phyloP scores from a whole-genome alignment of 1,284 basidiomycete species.

The Malassezia furfur region DNA sequence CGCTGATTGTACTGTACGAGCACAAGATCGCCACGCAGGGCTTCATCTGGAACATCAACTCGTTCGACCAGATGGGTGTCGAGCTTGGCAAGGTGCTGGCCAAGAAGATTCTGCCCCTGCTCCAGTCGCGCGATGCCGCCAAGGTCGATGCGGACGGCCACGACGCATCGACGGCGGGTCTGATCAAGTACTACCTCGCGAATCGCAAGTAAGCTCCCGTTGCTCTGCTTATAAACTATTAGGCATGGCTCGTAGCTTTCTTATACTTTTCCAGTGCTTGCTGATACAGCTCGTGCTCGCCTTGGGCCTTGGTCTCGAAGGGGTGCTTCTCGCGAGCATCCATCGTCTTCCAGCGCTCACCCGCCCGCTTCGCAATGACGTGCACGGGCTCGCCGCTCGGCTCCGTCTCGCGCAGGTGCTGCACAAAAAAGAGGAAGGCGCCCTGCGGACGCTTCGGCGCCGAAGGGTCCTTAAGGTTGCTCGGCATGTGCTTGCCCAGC shows the following conservation, averaged over 20 bases:
- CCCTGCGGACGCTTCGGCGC: conserved; percentile 34
- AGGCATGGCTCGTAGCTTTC: background rate
- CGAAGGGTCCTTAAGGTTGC: conserved; percentile 29
- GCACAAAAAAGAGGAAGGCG: conserved; percentile 37
- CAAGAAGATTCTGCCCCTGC: conserved; percentile 83
- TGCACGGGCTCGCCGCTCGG: conserved; percentile 19
- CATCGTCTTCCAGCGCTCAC: conserved; percentile 32
- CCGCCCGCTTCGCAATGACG: conserved; percentile 25
- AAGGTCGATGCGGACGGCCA: conserved; percentile 65
- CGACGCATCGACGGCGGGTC: conserved; percentile 60
- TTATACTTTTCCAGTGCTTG: conserved; percentile 28
- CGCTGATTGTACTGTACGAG: conserved; percentile 84
- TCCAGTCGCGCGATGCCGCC: conserved; percentile 58
- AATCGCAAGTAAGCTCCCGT: conserved; percentile 22
- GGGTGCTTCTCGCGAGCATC: conserved; percentile 26
- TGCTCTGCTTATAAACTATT: background rate
- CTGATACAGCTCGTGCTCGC: conserved; percentile 26
- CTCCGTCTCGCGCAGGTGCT: conserved; percentile 26
- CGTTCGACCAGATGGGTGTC: conserved; percentile 60
- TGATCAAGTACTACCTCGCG: conserved; percentile 38
- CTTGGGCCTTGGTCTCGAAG: conserved; percentile 26
- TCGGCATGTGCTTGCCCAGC: conserved; percentile 26
- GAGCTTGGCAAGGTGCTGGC: conserved; percentile 81
- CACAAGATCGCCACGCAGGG: conserved; percentile 99
- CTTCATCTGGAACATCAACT: conserved; percentile 96